phyloP scores from a whole-genome alignment of 2,329 filamentous ascomycete species.

The Emericellopsis atlantica region DNA sequence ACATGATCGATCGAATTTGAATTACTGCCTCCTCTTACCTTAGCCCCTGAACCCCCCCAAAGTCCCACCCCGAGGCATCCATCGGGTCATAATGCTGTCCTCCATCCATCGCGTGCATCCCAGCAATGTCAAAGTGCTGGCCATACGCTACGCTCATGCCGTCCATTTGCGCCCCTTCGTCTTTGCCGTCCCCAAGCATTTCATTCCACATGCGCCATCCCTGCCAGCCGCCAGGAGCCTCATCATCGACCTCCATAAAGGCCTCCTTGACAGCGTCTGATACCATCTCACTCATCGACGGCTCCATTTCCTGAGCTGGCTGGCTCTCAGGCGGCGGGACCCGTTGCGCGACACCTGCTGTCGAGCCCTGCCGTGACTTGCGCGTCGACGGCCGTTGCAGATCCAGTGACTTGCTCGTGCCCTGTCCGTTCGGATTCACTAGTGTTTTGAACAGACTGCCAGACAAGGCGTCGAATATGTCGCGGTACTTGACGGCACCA shows the following conservation, averaged over 20 bases:
- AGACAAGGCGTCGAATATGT: slow-evolving; percentile 13
- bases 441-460: slow-evolving; percentile 10
- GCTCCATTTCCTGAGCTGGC: background rate
- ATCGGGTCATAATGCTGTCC: too few relatives aligned
- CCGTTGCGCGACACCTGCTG: too few relatives aligned
- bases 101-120: too few relatives aligned
- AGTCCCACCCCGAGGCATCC: too few relatives aligned
- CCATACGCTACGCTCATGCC: too few relatives aligned
- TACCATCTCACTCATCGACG: slow-evolving; percentile 5
- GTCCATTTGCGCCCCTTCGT: too few relatives aligned
- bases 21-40: too few relatives aligned
- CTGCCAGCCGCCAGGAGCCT: slow-evolving; percentile 12
- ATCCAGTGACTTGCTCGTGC: background rate
- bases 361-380: background rate
- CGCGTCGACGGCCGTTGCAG: background rate
- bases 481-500: slow-evolving; percentile 14
- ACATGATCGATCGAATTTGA: too few relatives aligned
- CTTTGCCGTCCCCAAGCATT: slow-evolving; percentile 6
- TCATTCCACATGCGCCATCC: slow-evolving; percentile 15
- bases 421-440: slow-evolving; percentile 5
- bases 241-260: slow-evolving; percentile 15
- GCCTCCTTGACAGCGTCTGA: slow-evolving; percentile 12
- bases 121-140: too few relatives aligned
- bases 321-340: too few relatives aligned
- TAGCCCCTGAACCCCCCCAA: too few relatives aligned